Evolutionary conservation across 169 alveolate genomes (phyloP).

Genomic region (Plasmodium sp.): DNA sequence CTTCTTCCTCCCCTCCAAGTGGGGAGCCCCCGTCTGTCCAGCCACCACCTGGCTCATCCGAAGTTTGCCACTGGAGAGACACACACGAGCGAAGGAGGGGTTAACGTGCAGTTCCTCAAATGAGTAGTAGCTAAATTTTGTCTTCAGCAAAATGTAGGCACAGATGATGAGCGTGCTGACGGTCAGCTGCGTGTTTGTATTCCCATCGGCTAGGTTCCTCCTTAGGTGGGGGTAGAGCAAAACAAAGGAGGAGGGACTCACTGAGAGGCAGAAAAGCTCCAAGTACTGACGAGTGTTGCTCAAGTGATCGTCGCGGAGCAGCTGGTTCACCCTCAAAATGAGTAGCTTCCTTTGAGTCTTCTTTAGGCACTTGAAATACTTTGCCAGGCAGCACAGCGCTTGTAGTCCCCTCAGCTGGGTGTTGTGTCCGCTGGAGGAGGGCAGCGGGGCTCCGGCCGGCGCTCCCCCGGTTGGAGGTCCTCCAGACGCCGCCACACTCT

Average conservation of each 20-base stretch:
- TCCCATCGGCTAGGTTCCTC: neutral
- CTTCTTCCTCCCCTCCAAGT: neutral
- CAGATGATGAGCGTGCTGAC: conserved; percentile 29
- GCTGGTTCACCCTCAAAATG: conserved; percentile 9
- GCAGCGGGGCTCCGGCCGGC: conserved; percentile 66
- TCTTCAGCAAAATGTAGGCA: conserved; percentile 9
- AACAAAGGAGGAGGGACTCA: conserved; percentile 41
- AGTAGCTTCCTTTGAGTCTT: neutral
- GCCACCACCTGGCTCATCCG: neutral
- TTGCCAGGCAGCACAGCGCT: conserved; percentile 71
- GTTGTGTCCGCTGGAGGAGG: conserved; percentile 77
- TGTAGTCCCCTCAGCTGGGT: conserved; percentile 74
- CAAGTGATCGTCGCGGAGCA: conserved; percentile 24
- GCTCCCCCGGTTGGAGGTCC: neutral
- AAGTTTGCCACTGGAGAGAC: neutral
- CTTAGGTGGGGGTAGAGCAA: conserved; percentile 23
- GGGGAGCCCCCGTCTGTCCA: neutral
- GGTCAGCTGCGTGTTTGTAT: neutral
- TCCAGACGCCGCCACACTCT: neutral
- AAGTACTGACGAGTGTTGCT: conserved; percentile 49
- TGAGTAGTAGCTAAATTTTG: conserved; percentile 36
- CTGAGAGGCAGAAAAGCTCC: conserved; percentile 24
- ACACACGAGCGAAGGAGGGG: conserved; percentile 1
- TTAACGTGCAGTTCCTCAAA: conserved; percentile 1
- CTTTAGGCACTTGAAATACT: conserved; percentile 37